Conservation (phyloP, 768 basidiomycete species). For the Mycena metata region DNA sequence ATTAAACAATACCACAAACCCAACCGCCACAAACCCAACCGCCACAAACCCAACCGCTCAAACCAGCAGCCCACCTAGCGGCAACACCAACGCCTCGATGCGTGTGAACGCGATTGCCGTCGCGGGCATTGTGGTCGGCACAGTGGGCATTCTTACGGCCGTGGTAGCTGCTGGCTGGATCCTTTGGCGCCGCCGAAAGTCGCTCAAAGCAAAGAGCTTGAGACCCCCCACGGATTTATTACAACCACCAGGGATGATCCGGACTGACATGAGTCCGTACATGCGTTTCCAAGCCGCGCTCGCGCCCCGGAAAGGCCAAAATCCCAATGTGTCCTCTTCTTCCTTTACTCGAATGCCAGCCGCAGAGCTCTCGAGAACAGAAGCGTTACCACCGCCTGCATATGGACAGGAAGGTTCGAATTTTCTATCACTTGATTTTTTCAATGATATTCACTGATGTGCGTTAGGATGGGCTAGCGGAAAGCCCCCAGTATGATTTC, state of each 20-base stretch:
- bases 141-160: slow-evolving; percentile 7
- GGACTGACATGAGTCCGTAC: not conserved
- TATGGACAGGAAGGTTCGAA: slow-evolving; percentile 2
- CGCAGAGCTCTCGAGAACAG: not conserved
- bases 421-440: not conserved
- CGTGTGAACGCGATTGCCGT: not conserved
- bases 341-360: not conserved
- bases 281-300: not conserved
- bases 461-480: not conserved
- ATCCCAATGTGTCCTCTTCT: not conserved
- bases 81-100: not conserved
- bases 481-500: not conserved
- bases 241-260: not conserved
- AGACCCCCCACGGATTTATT: not conserved
- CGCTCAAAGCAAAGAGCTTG: not conserved
- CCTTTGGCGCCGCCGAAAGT: not conserved
- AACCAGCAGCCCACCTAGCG: not conserved
- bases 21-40: no score
- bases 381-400: not conserved
- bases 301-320: not conserved
- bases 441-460: not conserved
- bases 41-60: not conserved
- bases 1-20: not conserved
- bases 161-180: not conserved
- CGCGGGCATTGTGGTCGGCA: slow-evolving; percentile 4